Evolutionary conservation across 257 asterid species (phyloP).

Genomic region (Capsicum baccatum): DNA sequence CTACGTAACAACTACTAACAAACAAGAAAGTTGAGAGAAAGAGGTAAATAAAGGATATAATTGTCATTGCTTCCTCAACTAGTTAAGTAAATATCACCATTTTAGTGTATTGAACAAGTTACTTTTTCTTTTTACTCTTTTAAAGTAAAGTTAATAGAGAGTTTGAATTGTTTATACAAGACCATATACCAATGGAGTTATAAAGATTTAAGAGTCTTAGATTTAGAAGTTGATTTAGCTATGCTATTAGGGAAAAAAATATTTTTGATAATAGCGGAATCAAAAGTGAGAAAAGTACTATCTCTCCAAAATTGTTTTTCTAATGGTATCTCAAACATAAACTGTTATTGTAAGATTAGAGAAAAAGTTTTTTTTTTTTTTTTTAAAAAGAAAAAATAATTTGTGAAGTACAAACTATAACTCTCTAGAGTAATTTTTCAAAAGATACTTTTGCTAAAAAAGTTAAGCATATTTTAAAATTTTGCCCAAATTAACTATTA

Average conservation of each 20-base stretch:
- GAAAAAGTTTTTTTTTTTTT: no score
- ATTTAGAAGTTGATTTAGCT: neutral
- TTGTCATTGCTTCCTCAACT: neutral
- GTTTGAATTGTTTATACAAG: neutral
- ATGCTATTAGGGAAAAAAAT: no score
- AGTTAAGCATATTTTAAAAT: neutral
- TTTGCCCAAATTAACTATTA: neutral
- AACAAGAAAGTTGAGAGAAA: neutral
- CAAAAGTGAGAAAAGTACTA: neutral
- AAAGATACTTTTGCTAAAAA: neutral
- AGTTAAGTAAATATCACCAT: neutral
- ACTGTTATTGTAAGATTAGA: neutral
- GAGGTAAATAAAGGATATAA: neutral
- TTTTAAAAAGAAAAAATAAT: neutral
- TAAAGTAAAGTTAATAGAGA: neutral
- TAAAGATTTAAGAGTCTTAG: neutral
- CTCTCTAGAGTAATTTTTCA: neutral
- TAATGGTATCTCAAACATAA: neutral
- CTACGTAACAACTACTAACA: neutral
- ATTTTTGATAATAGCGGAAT: no score
- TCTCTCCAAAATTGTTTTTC: neutral
- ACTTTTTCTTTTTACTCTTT: neutral
- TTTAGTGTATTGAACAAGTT: neutral
- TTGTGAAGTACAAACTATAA: neutral
- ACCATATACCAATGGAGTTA: neutral